Base-by-base conservation (phyloP, 2,329 filamentous ascomycete genomes). In the Sporothrix dimorphospora region DNA sequence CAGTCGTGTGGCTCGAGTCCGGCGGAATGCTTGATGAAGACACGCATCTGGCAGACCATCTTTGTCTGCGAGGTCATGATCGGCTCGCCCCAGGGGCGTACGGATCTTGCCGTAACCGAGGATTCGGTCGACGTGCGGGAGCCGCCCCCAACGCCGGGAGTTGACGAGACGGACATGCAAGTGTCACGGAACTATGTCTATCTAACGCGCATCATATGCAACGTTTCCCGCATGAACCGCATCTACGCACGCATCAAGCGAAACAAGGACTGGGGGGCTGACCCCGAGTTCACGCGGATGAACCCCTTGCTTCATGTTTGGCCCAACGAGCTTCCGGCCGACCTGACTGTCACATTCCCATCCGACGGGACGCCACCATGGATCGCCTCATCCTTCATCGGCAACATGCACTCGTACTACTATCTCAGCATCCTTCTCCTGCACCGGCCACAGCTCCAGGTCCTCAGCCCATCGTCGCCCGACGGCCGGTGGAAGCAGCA, bases 41-140 rank as follows among this genome's bases (percentile, higher is more conserved):
- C 90, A 19, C 88, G 95, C 63, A 89, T 98, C 42, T 98, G 95
- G 95, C 94, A 98, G 80, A 91, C 90, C 1, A 87, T 97, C 11
- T 92, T 97, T 78, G 85, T 93, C 27, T 91, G 94, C 74, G 95
- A 98, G 81, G 87, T 94, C 55, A 97, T 98, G 92, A 91, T 98
- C 76, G 95, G 95, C 71, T 94, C 92, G 24, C 93, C 95, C 3
- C 94, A 98, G 89, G 95, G 93, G 12, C 92, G 93, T 40, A 90
- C 89, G 65, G 94, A 97, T 80, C 88, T 95, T 72, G 86, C 91
- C 1, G 91, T 97, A 8, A 87, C 91, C 61, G 84, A 90, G 34
- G 90, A 94, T 21, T 90, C 92, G 0, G 89, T 98, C 19, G 92
- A 97, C 78, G 90, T 94, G 75, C 86, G 86, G 55, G 83, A 93